Evolutionary conservation across 2,329 filamentous ascomycete species (phyloP).

Genomic region (Trichoderma sp.): DNA sequence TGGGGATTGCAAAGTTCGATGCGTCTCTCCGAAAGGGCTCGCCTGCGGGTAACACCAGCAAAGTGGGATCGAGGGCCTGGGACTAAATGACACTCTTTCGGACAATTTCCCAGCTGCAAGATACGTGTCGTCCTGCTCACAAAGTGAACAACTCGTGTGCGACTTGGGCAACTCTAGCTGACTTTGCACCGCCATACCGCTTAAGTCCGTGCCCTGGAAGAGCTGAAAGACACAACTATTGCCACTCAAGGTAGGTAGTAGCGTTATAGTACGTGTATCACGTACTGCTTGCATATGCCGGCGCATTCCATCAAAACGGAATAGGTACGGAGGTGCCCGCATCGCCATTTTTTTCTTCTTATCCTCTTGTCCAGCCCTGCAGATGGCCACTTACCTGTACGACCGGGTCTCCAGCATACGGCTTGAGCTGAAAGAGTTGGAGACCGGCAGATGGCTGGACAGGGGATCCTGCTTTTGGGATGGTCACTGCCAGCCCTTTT

Average conservation of each 20-base stretch:
- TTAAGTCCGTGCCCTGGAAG: not conserved
- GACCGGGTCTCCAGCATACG: not conserved
- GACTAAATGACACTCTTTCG: conserved; percentile 7
- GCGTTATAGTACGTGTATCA: not conserved
- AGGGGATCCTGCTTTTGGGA: not conserved
- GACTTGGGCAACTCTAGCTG: not conserved
- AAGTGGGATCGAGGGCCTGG: not conserved
- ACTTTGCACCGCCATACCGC: not conserved
- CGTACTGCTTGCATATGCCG: conserved; percentile 11
- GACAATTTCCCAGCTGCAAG: conserved; percentile 14
- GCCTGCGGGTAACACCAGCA: not conserved
- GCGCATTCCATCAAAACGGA: not conserved
- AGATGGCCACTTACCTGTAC: not conserved
- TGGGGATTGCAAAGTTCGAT: conserved; percentile 3
- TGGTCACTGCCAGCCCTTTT: not conserved
- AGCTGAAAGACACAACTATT: not conserved
- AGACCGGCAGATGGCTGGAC: conserved; percentile 10
- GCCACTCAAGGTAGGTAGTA: conserved; percentile 16
- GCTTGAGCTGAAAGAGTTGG: conserved; percentile 10
- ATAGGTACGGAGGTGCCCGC: not conserved
- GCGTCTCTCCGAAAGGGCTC: not conserved
- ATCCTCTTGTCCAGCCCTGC: not conserved
- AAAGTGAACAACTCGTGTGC: not conserved
- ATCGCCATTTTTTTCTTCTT: not conserved
- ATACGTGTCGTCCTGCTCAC: not conserved